Evolutionary conservation across 169 alveolate species (phyloP), one percentile per base, ranked within the genome.

Genomic region (Eimeria maxima): DNA sequence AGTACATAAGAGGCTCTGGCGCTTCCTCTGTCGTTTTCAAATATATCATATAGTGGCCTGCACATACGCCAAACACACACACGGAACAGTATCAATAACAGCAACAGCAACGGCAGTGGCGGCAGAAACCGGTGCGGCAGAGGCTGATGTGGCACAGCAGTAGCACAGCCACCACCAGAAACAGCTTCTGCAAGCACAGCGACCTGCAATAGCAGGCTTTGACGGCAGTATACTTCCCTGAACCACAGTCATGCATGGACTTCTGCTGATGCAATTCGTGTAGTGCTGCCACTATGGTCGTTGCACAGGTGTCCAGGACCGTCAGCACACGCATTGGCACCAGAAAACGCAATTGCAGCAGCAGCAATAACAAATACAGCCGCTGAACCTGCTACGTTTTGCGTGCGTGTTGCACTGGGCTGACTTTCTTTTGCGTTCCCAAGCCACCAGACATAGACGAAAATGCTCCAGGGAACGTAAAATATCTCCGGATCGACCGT

Each of bases 401-500:
- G 69, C n/a, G 20, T 57, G 69, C 74, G 0, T 24, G 16, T 4
- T 18, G 53, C 45, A 10, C 22, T 18, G 57, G 42, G 14, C 94
- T 63, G 47, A 91, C 95, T 91, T 76, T 63, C 71, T 55, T 57
- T 81, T 10, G 95, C 86, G 83, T 91, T 91, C 44, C 87, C 87
- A 22, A 91, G 90, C 95, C 95, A 91, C 57, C 86, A 63, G 13
- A 78, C 71, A 65, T 91, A 91, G 78, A 81, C 86, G 65, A 91
- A 91, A 57, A 91, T 57, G 65, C 95, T 91, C 95, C 95, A 91
- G 53, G 87, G 84, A 0, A 91, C 95, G 47, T 74, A 57, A 81
- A 91, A 91, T 50, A 91, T 91, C 81, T 91, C 95, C 42, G 95
- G 95, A 63, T 91, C 95, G 45, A 91, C 45, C 0, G 95, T 91